Base-by-base conservation (phyloP, 2,329 filamentous ascomycete species). In the Volutella citrinella region DNA sequence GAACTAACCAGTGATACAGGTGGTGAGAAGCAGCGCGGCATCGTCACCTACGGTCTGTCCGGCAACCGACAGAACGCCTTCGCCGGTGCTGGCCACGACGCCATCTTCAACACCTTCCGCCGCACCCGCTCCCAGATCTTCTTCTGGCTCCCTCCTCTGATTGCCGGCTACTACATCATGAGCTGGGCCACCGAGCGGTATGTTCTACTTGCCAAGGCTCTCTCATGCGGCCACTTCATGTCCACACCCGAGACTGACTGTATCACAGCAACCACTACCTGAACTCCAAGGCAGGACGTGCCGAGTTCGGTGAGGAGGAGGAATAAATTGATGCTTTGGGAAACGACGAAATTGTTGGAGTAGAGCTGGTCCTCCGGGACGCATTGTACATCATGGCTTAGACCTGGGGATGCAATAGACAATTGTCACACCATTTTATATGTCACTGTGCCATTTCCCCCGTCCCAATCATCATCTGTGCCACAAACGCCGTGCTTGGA, bases 91-190 rank as follows among this genome's bases (percentile, higher is more conserved):
- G 66, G 76, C 48, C 70, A 91, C 65, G 85, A 83, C 51, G 91
- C 90, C 58, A 69, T 97, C 72, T 97, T 97, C 83, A 98, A 98
- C 79, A 83, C 80, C 55, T 94, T 85, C 78, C 83, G 93, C 66
- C 82, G 93, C 57, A 86, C 84, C 69, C 82, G 81, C 63, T 66
- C 76, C 53, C 93, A 97, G 75, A 80, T 95, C 52, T 80, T 97
- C 53, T 98, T 90, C 78, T 82, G 90, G 66, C 76, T 82, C 17
- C 86, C 93, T 40, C 84, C 90, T 23, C 69, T 95, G 52, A 55
- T 93, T 46, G 65, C 74, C 51, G 89, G 78, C 50, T 98, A 97
- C 72, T 80, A 82, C 60, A 61, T 80, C 49, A 86, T 97, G 83
- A 69, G 85, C 61, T 98, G 93, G 93, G 91, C 93, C 49, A 83